phyloP scores from a whole-genome alignment of 2,329 filamentous ascomycete species.

The Xylaria sp. region DNA sequence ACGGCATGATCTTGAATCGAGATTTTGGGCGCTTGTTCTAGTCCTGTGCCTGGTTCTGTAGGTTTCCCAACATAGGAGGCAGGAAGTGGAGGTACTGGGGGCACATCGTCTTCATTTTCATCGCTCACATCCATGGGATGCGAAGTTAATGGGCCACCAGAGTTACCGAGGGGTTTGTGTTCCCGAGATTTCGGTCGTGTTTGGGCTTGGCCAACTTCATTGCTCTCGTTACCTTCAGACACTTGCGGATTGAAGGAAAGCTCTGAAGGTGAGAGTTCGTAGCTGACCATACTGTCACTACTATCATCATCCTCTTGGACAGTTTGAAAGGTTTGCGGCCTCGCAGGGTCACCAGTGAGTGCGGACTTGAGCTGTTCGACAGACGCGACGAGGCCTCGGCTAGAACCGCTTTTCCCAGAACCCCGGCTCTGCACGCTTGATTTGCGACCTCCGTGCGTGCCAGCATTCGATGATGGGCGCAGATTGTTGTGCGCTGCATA shows the following conservation, averaged over 20 bases:
- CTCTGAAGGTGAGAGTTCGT: constrained; percentile 74
- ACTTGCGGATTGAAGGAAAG: constrained; percentile 65
- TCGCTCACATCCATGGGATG: constrained; percentile 46
- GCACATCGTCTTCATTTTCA: constrained; percentile 54
- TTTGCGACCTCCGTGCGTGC: constrained; percentile 57
- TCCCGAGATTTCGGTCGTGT: constrained; percentile 45
- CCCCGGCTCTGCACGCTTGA: constrained; percentile 63
- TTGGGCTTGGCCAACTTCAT: constrained; percentile 29
- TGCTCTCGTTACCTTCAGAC: constrained; percentile 45
- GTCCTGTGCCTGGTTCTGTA: constrained; percentile 37
- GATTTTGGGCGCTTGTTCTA: constrained; percentile 42
- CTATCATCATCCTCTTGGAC: constrained; percentile 59
- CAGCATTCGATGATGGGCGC: constrained; percentile 58
- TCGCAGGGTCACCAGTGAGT: constrained; percentile 61
- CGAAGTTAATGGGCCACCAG: constrained; percentile 44
- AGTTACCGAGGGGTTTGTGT: constrained; percentile 44
- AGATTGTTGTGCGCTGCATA: constrained; percentile 62
- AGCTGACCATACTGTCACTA: constrained; percentile 76
- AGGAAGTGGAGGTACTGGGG: constrained; percentile 67
- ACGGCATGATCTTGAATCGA: constrained; percentile 51
- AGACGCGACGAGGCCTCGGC: constrained; percentile 64
- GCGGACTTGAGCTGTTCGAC: constrained; percentile 73
- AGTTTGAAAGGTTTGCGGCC: constrained; percentile 53
- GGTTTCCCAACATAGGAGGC: constrained; percentile 44
- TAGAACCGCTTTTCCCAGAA: constrained; percentile 57